Evolutionary conservation across 768 basidiomycete species (phyloP).

Genomic region (Lentinula raphanica): DNA sequence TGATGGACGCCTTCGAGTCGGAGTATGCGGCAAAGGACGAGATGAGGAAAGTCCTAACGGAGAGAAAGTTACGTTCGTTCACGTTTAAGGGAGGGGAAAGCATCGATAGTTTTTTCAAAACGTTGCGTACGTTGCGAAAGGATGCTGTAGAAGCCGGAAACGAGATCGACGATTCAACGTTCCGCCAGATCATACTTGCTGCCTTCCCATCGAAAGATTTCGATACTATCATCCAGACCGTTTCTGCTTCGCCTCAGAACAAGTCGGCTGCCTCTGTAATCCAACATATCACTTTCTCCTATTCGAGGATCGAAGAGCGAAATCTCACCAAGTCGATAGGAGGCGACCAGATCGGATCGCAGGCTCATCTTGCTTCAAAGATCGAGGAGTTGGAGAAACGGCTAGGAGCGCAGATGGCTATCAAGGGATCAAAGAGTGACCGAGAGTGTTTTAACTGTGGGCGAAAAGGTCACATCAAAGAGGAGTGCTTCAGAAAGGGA

Average conservation of each 20-base stretch:
- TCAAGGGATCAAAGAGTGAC: background rate
- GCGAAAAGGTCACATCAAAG: background rate
- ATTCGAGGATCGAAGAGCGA: background rate
- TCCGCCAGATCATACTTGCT: background rate
- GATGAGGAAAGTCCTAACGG: background rate
- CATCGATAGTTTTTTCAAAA: background rate
- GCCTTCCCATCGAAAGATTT: background rate
- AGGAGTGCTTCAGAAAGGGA: background rate
- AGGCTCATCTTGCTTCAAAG: background rate
- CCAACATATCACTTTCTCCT: background rate
- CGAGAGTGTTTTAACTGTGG: background rate
- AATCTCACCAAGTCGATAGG: background rate
- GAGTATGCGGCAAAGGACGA: background rate
- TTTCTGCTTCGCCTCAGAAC: background rate
- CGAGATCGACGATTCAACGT: background rate
- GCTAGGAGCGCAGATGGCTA: background rate
- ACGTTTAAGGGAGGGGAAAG: background rate
- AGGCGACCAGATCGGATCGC: background rate
- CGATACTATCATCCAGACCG: background rate
- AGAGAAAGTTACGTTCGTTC: background rate
- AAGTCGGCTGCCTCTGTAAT: background rate
- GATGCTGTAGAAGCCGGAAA: background rate
- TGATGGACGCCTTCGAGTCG: background rate
- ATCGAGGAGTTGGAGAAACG: background rate
- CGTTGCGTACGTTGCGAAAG: background rate